phyloP scores from a whole-genome alignment of 768 basidiomycete genomes.

The Myochromella boudieri region DNA sequence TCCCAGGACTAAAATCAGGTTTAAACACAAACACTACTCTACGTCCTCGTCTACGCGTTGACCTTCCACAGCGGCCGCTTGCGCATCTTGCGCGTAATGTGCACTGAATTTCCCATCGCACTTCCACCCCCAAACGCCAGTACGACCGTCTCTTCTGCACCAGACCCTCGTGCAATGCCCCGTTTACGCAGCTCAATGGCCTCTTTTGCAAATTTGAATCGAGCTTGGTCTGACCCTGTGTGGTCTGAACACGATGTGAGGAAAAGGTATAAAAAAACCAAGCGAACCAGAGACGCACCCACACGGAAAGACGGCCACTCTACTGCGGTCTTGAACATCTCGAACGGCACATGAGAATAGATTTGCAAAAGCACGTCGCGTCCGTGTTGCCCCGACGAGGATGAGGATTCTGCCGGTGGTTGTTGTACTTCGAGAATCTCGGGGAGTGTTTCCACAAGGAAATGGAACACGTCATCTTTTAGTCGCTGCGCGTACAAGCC shows the following conservation, averaged over 20 bases:
- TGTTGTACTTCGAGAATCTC: slow-evolving; percentile 56
- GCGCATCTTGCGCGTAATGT: slow-evolving; percentile 85
- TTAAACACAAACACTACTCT: background rate
- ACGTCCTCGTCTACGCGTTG: slow-evolving; percentile 58
- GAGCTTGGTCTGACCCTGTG: slow-evolving; percentile 77
- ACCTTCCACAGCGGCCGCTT: slow-evolving; percentile 82
- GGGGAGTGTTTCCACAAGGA: slow-evolving; percentile 74
- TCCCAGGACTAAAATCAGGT: slow-evolving; percentile 11
- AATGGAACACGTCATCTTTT: slow-evolving; percentile 76
- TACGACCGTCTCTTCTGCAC: slow-evolving; percentile 88
- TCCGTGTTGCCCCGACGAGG: slow-evolving; percentile 44
- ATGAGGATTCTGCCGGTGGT: slow-evolving; percentile 35
- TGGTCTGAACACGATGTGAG: slow-evolving; percentile 18
- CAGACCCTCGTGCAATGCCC: slow-evolving; percentile 66
- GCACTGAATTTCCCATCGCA: slow-evolving; percentile 72
- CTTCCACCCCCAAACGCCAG: slow-evolving; percentile 80
- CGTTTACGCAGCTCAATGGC: slow-evolving; percentile 82
- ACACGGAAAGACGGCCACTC: slow-evolving; percentile 81
- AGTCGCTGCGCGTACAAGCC: slow-evolving; percentile 76
- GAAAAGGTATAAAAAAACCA: slow-evolving; percentile 17
- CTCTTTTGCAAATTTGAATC: slow-evolving; percentile 92
- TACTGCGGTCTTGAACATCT: slow-evolving; percentile 80
- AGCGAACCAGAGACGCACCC: slow-evolving; percentile 40
- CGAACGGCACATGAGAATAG: slow-evolving; percentile 82
- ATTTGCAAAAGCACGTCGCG: slow-evolving; percentile 73